Base-by-base conservation (phyloP, 164 flowering plant species). In the Echeveria elegans region DNA sequence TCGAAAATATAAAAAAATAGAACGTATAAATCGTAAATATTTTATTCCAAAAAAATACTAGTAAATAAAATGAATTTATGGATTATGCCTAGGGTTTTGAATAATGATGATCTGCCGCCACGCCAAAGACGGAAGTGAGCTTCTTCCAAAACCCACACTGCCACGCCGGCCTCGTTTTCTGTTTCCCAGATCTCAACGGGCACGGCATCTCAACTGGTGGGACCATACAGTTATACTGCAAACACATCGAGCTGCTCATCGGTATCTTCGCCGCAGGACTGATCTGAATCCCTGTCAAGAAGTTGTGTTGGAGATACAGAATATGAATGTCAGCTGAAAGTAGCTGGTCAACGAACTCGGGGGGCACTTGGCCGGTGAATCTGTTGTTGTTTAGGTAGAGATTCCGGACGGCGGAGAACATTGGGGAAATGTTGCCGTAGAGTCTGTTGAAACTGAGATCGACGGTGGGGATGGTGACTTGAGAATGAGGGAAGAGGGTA, bases 151-250 rank as follows among this genome's bases (percentile, higher is more conserved):
- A 75, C 38, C 36, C 67, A 64, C 98, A 94, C 80, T 94, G 96
- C 6, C 71, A 47, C 4, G 81, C 73, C 0, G 99, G 99, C 71
- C 99, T 80, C 0, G 89, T 83, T 74, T 82, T 87, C 86, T 87
- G 92, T 64, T 68, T 79, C 64, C 99, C 99, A 2, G 96, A 89
- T 72, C 82, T 85, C 68, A 79, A 63, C 28, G 99, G 99, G 80
- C 99, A 94, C 7, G 96, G 77, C 31, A 92, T 81, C 78, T 86
- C 78, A 4, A 88, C 73, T 18, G 99, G 97, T 66, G 89, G 96
- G 5, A 91, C 96, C 99, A 94, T 89, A 66, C 99, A 94, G 48
- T 94, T 94, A 52, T 94, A 94, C 85, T 87, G 93, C 67, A 94
- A 74, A 70, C 99, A 94, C 73, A 94, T 68, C 0, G 96, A 89